A percentile compares a stretch with the other conserved stretches of the same genome.
These are phyloP conservation scores for Termitomyces sp. DNA, from an alignment of 768 basidiomycete genomes.

Conservation along the genomic window DNA sequence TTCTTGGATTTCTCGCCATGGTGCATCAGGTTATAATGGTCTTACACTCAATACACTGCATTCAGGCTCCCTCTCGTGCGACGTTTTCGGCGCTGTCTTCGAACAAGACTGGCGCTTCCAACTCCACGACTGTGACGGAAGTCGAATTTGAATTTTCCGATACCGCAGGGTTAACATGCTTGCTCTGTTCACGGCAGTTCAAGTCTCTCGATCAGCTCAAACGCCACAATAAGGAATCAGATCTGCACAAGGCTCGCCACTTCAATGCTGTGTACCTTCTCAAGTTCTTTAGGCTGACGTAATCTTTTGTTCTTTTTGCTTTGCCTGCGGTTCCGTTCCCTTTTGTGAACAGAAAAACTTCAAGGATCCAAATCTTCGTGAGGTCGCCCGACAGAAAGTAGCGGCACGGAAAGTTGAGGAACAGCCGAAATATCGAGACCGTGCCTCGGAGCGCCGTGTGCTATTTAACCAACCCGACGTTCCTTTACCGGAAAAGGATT, in stretches of 20 bases:
- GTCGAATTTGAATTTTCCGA: conserved; percentile 83
- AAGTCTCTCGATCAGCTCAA: conserved; percentile 80
- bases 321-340: conserved; percentile 4
- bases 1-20: conserved; percentile 19
- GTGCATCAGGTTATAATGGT: conserved; percentile 17
- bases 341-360: conserved; percentile 70
- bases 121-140: conserved; percentile 29
- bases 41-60: conserved; percentile 20
- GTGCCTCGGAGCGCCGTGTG: conserved; percentile 85
- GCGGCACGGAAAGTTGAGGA: conserved; percentile 38
- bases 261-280: conserved; percentile 30
- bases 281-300: conserved; percentile 24
- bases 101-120: conserved; percentile 5
- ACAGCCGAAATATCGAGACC: conserved; percentile 88
- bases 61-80: conserved; percentile 20
- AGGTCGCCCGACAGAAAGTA: conserved; percentile 67
- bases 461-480: conserved; percentile 91
- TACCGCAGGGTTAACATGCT: conserved; percentile 63
- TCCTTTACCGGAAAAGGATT: conserved; percentile 53
- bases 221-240: conserved; percentile 90
- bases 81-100: conserved; percentile 13
- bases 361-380: conserved; percentile 64
- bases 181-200: conserved; percentile 92
- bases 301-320: conserved; percentile 17
- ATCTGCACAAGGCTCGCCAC: conserved; percentile 83